Evolutionary conservation across 2,329 filamentous ascomycete genomes (phyloP), one percentile per base, ranked within the genome.

Genomic region (Aspergillus uvarum): DNA sequence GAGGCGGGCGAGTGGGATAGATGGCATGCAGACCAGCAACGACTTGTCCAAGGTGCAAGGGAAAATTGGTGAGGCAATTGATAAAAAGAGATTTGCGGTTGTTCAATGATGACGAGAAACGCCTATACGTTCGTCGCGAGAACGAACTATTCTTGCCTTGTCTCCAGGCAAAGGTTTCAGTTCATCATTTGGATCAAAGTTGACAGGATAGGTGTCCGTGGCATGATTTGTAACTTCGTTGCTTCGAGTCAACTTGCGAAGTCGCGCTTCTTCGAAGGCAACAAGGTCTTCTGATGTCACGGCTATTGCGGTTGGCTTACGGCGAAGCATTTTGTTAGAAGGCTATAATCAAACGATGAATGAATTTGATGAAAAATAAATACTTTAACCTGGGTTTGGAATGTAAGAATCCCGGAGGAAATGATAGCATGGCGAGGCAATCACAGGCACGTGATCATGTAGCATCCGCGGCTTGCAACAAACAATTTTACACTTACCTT

Each of bases 291-390:
- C 80, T 4, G 76, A 71, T 0, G 80, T 81, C 22, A 82, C 73
- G 48, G 79, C 77, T 49, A 82, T 78, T n/a, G 79, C 77, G 22
- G 80, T 82, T 29, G 80, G 80, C 63, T 81, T 80, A 61, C 80
- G 79, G 62, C 80, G 80, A 59, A 82, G 78, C 80, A 82, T 82
- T 11, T 51, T 73, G 44, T 7, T 10, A 29, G 7, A 29, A 8
- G 7, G 7, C 26, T 5, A 16, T n/a, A 49, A 11, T 19, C 31
- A 14, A 5, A n/a, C 11, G 14, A 35, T 12, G 3, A 21, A 47
- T 47, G 22, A 42, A n/a, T 19, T 6, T 35, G 22, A 8, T 16
- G 26, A 8, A 29, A 29, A 2, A 8, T 29, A 29, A 7, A 29
- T 8, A 29, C 26, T 29, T 29, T 29, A 7, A 8, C 7, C 26